Base-by-base conservation (phyloP, 2,329 filamentous ascomycete genomes). In the Aspergillus sp. region DNA sequence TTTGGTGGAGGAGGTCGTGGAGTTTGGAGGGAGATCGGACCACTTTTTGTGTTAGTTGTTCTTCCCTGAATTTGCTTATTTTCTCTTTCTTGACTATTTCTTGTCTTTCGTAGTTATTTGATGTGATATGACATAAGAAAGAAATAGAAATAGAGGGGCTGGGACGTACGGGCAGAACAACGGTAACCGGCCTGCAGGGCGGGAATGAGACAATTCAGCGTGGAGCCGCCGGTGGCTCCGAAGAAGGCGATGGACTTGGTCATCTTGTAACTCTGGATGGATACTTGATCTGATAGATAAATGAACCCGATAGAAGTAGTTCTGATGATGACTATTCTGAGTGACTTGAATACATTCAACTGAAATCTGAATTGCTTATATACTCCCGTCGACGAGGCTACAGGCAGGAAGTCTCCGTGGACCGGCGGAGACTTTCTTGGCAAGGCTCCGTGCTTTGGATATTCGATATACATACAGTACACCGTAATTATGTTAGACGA, bases 1-100 rank as follows among this genome's bases (percentile, higher is more conserved):
- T 78, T 36, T 69, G 66, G 5, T 62, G 67, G 32, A 85, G 76
- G n/a, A 78, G 68, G 9, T 68, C 64, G 50, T 67, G 72, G 51
- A 85, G 79, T 66, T 84, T 85, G 4, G 74, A 65, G 1, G 82
- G 81, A 1, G 74, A 81, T 18, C 83, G 80, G 24, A 75, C 82
- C 9, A 85, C 65, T 67, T 24, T 39, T 26, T 18, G 26, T 16
- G 1, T 29, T 54, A 9, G 26, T 29, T 29, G 1, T 46, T 24
- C 12, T 42, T 26, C 6, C 26, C 4, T 6, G 12, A 5, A 20
- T 11, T 46, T 26, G 6, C 4, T 16, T 24, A n/a, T 14, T n/a
- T 31, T 26, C 0, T 32, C 18, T 51, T 26, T 31, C 26, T 50
- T 6, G n/a, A 9, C 22, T 50, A 29, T 29, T 29, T 29, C 26